phyloP scores from a whole-genome alignment of 2,329 filamentous ascomycete species.

The Aspergillus sp. region DNA sequence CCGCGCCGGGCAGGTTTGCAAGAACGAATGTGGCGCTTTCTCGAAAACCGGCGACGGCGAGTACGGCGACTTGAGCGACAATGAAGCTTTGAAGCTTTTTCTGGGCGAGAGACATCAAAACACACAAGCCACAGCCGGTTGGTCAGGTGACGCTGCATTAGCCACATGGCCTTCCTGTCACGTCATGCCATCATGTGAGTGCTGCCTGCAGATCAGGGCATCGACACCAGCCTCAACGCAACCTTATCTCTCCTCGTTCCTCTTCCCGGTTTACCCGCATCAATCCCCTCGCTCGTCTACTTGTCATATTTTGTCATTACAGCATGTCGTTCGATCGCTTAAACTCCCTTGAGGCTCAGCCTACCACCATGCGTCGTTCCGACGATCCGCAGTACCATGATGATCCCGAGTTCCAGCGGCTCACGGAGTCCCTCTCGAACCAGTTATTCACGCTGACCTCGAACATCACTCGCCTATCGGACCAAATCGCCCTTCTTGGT shows the following conservation, averaged over 20 bases:
- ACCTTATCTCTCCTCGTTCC: slow-evolving; percentile 4
- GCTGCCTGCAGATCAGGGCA: slow-evolving; percentile 27
- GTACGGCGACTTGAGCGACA: slow-evolving; percentile 16
- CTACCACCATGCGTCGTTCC: slow-evolving; percentile 64
- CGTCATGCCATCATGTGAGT: slow-evolving; percentile 27
- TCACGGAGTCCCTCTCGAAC: slow-evolving; percentile 80
- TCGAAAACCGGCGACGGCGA: slow-evolving; percentile 10
- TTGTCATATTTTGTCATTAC: neutral
- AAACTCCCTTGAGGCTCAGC: slow-evolving; percentile 78
- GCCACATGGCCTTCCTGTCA: neutral
- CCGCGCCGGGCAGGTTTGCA: neutral
- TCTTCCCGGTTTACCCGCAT: slow-evolving; percentile 14
- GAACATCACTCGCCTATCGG: slow-evolving; percentile 80
- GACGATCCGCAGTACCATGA: slow-evolving; percentile 78
- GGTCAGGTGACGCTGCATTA: slow-evolving; percentile 27
- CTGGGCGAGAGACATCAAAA: slow-evolving; percentile 33
- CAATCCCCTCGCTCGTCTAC: slow-evolving; percentile 7
- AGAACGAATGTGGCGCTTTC: neutral
- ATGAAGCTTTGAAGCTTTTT: slow-evolving; percentile 23
- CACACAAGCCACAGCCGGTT: slow-evolving; percentile 25
- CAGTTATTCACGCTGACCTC: slow-evolving; percentile 86
- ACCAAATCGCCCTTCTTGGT: slow-evolving; percentile 81
- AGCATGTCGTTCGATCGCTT: slow-evolving; percentile 90
- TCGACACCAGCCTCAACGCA: slow-evolving; percentile 14
- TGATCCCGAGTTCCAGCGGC: slow-evolving; percentile 84